Percentiles rank a stretch among this genome's conserved stretches.
Conservation (phyloP, 495 filamentous ascomycete genomes). For the Glonium stellatum region DNA sequence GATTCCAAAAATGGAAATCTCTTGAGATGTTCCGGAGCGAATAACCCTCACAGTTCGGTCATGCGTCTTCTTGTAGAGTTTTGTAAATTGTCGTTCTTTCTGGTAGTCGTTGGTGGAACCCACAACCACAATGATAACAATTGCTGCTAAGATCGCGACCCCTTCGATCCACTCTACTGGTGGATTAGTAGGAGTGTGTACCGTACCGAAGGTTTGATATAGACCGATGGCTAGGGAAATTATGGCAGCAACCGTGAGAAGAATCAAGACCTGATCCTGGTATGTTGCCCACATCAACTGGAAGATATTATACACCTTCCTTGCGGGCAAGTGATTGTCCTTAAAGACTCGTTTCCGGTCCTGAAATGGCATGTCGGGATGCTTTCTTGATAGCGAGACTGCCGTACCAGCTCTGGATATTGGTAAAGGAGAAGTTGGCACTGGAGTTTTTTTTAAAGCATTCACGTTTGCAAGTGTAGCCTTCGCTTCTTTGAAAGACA, state of each 20-base stretch:
- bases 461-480: too few relatives aligned
- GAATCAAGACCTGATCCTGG: constrained; percentile 74
- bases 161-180: constrained; percentile 43
- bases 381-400: too few relatives aligned
- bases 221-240: constrained; percentile 77
- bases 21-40: constrained; percentile 65
- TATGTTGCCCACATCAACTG: constrained; percentile 74
- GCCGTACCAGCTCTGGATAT: constrained; percentile 33
- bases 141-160: constrained; percentile 44
- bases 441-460: too few relatives aligned
- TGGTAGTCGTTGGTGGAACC: constrained; percentile 43
- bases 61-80: constrained; percentile 43
- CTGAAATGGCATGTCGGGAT: too few relatives aligned
- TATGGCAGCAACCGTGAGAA: constrained; percentile 69
- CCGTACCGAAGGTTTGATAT: constrained; percentile 51
- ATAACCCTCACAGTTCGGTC: constrained; percentile 61
- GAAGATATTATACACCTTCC: constrained; percentile 64
- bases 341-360: constrained; percentile 66
- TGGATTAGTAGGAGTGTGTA: constrained; percentile 27
- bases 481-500: too few relatives aligned
- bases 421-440: constrained; percentile 29
- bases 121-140: constrained; percentile 41
- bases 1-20: constrained; percentile 75
- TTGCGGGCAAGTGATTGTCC: constrained; percentile 62
- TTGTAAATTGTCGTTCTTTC: constrained; percentile 44